These are phyloP conservation scores for grape (Vitis vinifera) DNA, from an alignment of 164 flowering plant species.

Conservation along the genomic window DNA sequence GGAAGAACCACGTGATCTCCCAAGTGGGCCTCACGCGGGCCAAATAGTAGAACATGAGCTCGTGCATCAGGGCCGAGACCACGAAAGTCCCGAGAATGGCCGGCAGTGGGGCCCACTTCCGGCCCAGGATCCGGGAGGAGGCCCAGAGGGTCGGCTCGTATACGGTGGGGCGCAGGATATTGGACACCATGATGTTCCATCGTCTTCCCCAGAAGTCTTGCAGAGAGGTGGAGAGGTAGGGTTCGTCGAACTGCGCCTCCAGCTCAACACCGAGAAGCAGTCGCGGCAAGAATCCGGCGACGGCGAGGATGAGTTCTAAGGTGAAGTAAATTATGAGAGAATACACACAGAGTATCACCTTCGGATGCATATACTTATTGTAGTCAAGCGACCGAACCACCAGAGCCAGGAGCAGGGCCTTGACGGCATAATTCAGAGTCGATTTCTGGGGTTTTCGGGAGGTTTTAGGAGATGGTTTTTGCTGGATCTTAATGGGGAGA, in stretches of 20 bases:
- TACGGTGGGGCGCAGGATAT: conserved; percentile 39
- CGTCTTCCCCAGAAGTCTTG: conserved; percentile 67
- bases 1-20: conserved; percentile 30
- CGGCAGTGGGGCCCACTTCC: conserved; percentile 16
- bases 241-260: conserved; percentile 57
- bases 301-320: conserved; percentile 36
- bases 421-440: conserved; percentile 21
- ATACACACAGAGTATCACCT: conserved; percentile 19
- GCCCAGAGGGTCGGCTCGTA: conserved; percentile 21
- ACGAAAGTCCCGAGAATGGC: conserved; percentile 27
- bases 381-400: conserved; percentile 23
- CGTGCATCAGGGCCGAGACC: conserved; percentile 45
- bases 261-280: conserved; percentile 30
- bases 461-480: not conserved
- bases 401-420: conserved; percentile 18
- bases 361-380: conserved; percentile 23
- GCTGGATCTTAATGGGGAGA: conserved; percentile 40
- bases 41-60: conserved; percentile 32
- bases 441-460: conserved; percentile 16
- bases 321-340: conserved; percentile 29
- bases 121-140: not conserved
- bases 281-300: conserved; percentile 18
- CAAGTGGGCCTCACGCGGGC: conserved; percentile 25
- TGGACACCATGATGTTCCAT: conserved; percentile 55
- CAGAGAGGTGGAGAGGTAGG: conserved; percentile 46